phyloP scores from a whole-genome alignment of 2,329 filamentous ascomycete species.

The Diplodia intermedia region DNA sequence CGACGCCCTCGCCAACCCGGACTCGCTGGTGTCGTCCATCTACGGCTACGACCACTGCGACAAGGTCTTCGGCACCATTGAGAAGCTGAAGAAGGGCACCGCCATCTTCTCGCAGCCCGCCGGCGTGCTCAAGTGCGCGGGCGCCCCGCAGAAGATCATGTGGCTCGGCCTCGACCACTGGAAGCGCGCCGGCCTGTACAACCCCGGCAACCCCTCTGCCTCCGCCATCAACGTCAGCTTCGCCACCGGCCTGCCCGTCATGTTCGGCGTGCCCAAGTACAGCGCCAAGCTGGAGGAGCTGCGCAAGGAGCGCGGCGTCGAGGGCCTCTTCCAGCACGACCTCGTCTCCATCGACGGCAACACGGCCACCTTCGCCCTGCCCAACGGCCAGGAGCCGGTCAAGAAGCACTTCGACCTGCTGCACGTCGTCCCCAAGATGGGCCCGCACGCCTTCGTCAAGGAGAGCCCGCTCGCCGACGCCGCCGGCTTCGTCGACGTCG shows the following conservation, averaged over 20 bases:
- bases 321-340: slow-evolving; percentile 50
- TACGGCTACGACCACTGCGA: slow-evolving; percentile 50
- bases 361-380: slow-evolving; percentile 45
- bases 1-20: slow-evolving; percentile 46
- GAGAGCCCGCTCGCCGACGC: slow-evolving; percentile 45
- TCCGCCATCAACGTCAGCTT: slow-evolving; percentile 49
- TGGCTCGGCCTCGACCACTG: slow-evolving; percentile 52
- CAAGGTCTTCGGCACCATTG: slow-evolving; percentile 45
- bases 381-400: slow-evolving; percentile 39
- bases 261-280: slow-evolving; percentile 53
- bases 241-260: slow-evolving; percentile 48
- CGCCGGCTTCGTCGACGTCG: slow-evolving; percentile 49
- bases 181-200: slow-evolving; percentile 47
- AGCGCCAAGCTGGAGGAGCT: slow-evolving; percentile 46
- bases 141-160: slow-evolving; percentile 52
- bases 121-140: slow-evolving; percentile 51
- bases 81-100: slow-evolving; percentile 44
- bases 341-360: slow-evolving; percentile 48
- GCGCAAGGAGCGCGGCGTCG: slow-evolving; percentile 46
- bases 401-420: slow-evolving; percentile 48
- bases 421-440: slow-evolving; percentile 49
- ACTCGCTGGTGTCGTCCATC: slow-evolving; percentile 47
- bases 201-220: slow-evolving; percentile 36
- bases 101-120: slow-evolving; percentile 51
- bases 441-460: slow-evolving; percentile 47